phyloP scores from a whole-genome alignment of 23 red algal genomes.

The Gracilaria domingensis region DNA sequence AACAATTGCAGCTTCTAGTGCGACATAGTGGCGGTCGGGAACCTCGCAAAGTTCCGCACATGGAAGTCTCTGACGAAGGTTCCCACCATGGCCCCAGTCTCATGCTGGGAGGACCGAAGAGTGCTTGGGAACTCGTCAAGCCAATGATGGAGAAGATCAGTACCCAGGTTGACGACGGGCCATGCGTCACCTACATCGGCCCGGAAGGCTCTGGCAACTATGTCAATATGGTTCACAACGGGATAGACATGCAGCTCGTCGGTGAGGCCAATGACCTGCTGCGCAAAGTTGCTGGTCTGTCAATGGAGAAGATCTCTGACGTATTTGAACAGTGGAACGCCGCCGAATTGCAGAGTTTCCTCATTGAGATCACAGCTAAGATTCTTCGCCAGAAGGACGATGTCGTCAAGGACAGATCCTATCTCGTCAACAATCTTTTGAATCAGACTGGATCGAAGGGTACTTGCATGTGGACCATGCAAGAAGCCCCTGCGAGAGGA shows the following conservation, averaged over 20 bases:
- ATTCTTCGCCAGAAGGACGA: slow-evolving; percentile 81
- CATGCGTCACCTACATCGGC: slow-evolving; percentile 95
- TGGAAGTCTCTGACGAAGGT: slow-evolving; percentile 95
- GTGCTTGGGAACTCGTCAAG: slow-evolving; percentile 67
- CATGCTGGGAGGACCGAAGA: slow-evolving; percentile 90
- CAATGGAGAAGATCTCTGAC: slow-evolving; percentile 40
- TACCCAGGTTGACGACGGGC: slow-evolving; percentile 92
- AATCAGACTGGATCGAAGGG: slow-evolving; percentile 94
- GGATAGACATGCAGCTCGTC: slow-evolving; percentile 99
- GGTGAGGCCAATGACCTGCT: slow-evolving; percentile 92
- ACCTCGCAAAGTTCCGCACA: too few relatives aligned
- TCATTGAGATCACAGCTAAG: too few relatives aligned
- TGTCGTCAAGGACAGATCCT: slow-evolving; percentile 57
- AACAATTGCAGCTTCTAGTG: too few relatives aligned
- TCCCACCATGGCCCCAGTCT: slow-evolving; percentile 89
- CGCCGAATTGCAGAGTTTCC: too few relatives aligned
- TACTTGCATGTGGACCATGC: slow-evolving; percentile 98
- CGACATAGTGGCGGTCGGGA: too few relatives aligned
- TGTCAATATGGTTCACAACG: slow-evolving; percentile 99
- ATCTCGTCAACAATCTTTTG: slow-evolving; percentile 78
- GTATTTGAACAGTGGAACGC: slow-evolving; percentile 94
- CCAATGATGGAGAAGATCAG: slow-evolving; percentile 85
- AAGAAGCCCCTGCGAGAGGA: slow-evolving; percentile 82
- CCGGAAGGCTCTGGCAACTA: too few relatives aligned
- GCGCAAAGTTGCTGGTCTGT: slow-evolving; percentile 56